These are phyloP conservation scores for Ulvella scutata DNA, from an alignment of 139 green algal genomes.

Conservation along the genomic window DNA sequence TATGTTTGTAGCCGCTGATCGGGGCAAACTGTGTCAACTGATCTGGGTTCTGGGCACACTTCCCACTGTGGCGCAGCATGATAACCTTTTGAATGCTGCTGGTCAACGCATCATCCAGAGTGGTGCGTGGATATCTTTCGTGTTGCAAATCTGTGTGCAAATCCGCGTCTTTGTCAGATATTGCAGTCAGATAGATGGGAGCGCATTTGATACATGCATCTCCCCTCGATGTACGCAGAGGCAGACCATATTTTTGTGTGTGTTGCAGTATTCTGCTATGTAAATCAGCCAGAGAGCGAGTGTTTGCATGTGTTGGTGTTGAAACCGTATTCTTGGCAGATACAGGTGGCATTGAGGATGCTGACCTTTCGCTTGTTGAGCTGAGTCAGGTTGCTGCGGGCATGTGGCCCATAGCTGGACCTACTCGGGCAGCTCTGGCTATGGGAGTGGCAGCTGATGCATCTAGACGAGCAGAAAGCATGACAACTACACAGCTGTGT, in stretches of 20 bases:
- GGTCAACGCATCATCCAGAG: background rate
- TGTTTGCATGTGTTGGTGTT: too few relatives aligned
- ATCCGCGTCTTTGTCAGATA: too few relatives aligned
- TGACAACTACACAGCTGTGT: background rate
- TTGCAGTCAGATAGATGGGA: too few relatives aligned
- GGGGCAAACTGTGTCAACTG: background rate
- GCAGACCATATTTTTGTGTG: too few relatives aligned
- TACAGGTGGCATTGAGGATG: background rate
- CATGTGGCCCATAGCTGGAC: background rate
- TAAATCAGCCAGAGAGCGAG: too few relatives aligned
- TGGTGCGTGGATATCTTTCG: too few relatives aligned
- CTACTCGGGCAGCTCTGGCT: background rate
- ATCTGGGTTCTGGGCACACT: background rate
- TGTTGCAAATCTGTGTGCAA: too few relatives aligned
- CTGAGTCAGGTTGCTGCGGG: background rate
- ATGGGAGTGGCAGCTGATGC: background rate
- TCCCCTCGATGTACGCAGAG: too few relatives aligned
- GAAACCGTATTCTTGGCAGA: too few relatives aligned
- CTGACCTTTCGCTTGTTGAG: background rate
- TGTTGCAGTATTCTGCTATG: too few relatives aligned
- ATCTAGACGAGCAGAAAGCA: background rate
- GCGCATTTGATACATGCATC: too few relatives aligned
- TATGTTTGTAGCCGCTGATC: background rate
- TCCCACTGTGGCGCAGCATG: background rate
- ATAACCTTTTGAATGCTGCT: background rate